Conservation (phyloP, 129 eudicot genomes). For the Escallonia herrerae region DNA sequence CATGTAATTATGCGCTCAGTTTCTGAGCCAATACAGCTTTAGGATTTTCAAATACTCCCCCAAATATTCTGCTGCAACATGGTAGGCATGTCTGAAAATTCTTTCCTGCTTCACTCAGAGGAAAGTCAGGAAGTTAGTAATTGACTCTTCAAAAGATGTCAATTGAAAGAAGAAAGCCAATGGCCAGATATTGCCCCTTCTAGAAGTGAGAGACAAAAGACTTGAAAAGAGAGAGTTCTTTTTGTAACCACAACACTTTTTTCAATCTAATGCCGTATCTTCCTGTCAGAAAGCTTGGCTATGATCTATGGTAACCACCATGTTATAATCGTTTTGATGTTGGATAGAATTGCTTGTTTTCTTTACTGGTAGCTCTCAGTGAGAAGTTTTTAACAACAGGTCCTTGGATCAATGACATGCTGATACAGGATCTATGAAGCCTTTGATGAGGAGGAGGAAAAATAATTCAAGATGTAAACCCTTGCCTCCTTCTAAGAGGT, state of each 20-base stretch:
- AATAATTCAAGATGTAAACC: constrained; percentile 64
- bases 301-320: neutral
- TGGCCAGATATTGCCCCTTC: neutral
- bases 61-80: no score
- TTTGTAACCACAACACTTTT: neutral
- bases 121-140: neutral
- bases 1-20: no score
- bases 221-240: no score
- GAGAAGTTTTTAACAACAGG: constrained; percentile 74
- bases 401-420: constrained; percentile 82
- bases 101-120: no score
- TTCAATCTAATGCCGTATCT: neutral
- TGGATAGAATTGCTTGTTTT: constrained; percentile 2
- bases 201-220: neutral
- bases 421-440: constrained; percentile 93
- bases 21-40: no score
- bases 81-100: no score
- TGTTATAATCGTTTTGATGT: neutral
- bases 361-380: constrained; percentile 34
- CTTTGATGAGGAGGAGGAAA: constrained; percentile 63
- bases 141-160: neutral
- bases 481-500: constrained; percentile 91
- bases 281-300: neutral
- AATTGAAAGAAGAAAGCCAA: neutral
- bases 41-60: no score